Evolutionary conservation across 2,329 filamentous ascomycete genomes (phyloP), one percentile per base, ranked within the genome.

Genomic region (Scedosporium boydii): DNA sequence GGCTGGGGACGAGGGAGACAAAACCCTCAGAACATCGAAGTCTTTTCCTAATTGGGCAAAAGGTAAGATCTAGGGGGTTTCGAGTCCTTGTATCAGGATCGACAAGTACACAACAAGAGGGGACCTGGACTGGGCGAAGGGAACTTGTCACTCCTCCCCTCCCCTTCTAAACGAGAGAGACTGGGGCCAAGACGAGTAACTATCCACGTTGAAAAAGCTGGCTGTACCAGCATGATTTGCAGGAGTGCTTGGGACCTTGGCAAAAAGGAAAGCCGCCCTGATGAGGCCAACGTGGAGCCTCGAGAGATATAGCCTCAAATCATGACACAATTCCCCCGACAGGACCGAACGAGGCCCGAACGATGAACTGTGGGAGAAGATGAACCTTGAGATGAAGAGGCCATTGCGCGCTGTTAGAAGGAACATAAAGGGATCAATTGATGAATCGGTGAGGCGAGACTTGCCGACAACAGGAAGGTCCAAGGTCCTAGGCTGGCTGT

Each of bases 41-140:
- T 51, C 60, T 64, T 62, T 62, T 48, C 38, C 62, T 61, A 57
- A 59, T 63, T 42, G 55, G 59, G 61, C 61, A 56, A 58, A 41
- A 6, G 64, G 62, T 58, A 60, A 63, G 65, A 64, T 65, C 63
- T 57, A 63, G 61, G 51, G 64, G 23, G 63, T 65, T 64, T 65
- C 64, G 64, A 63, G 64, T 66, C 61, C 63, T 60, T 62, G 65
- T 61, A 64, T 66, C 65, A 63, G 61, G 63, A 66, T 63, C 59
- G 46, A 26, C 48, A 38, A 34, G 34, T 38, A 38, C 34, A 10
- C 29, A 3, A 34, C 7, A 12, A 14, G 34, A 38, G 34, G 34
- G 34, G 10, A 4, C 6, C 29, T 38, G 9, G 34, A 38, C 34
- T 38, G 34, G 34, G 10, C 10, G 34, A 38, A 38, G 34, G 34